Conservation (phyloP, 768 basidiomycete species). For the Trametes villosa region DNA sequence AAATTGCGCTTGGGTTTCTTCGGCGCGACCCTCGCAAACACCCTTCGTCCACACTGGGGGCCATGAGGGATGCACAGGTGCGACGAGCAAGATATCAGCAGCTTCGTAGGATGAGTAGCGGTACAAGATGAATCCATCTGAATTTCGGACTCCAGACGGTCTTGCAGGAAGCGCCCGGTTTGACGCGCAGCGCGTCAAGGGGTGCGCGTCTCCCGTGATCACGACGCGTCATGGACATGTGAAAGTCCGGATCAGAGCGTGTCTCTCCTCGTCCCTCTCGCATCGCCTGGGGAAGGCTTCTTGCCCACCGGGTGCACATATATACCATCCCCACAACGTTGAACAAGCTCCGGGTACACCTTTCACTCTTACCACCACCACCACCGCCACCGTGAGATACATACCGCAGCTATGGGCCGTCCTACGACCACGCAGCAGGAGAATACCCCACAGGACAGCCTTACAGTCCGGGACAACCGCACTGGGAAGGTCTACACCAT, state of each 20-base stretch:
- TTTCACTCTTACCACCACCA: constrained; percentile 2
- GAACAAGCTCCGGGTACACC: not conserved
- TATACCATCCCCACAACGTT: not conserved
- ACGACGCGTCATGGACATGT: constrained; percentile 21
- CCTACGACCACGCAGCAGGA: constrained; percentile 21
- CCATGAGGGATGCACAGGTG: too few relatives aligned
- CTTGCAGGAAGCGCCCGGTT: too few relatives aligned
- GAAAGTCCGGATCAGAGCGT: constrained; percentile 19
- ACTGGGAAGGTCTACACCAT: constrained; percentile 79
- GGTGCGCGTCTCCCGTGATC: constrained; percentile 12
- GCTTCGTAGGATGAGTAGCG: too few relatives aligned
- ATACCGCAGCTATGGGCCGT: constrained; percentile 27
- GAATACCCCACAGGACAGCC: constrained; percentile 28
- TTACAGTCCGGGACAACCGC: constrained; percentile 82
- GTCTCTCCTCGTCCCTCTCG: not conserved
- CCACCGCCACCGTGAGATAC: constrained; percentile 1
- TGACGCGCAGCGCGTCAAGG: constrained; percentile 2
- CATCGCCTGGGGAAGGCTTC: not conserved
- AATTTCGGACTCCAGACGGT: too few relatives aligned
- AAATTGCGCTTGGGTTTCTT: too few relatives aligned
- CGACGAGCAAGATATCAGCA: too few relatives aligned
- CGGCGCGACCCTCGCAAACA: too few relatives aligned
- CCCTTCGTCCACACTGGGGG: too few relatives aligned
- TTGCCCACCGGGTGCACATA: constrained; percentile 10
- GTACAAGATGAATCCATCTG: too few relatives aligned